These are phyloP conservation scores for Leersia perrieri DNA, from an alignment of 176 grass and related monocot genomes.

Conservation along the genomic window DNA sequence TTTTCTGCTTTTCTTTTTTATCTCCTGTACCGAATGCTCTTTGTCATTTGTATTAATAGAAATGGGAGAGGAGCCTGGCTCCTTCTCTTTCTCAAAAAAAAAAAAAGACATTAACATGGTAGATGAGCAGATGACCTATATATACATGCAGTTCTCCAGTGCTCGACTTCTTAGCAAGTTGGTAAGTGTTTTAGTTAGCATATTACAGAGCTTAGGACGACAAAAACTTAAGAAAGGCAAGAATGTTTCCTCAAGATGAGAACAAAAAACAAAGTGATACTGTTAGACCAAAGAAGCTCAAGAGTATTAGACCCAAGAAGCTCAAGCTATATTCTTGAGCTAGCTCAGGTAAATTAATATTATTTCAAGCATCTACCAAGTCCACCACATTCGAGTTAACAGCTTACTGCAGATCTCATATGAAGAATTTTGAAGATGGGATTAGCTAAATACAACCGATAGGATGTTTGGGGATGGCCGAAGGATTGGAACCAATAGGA, in stretches of 20 bases:
- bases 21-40: no score
- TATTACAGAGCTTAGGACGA: not conserved
- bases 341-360: not conserved
- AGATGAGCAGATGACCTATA: not conserved
- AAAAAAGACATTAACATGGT: not conserved
- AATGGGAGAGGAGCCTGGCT: no score
- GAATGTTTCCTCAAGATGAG: not conserved
- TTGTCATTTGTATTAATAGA: no score
- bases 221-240: not conserved
- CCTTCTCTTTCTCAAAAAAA: no score
- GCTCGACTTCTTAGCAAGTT: not conserved
- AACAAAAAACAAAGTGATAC: not conserved
- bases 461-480: no score
- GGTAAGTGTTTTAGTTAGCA: not conserved
- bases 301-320: conserved; percentile 3
- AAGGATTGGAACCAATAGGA: no score
- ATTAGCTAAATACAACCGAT: not conserved
- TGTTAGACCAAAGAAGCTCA: not conserved
- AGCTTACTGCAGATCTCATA: not conserved
- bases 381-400: not conserved
- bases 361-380: not conserved
- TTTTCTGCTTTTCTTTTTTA: no score
- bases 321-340: not conserved
- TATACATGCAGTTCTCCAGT: not conserved
- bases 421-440: not conserved